A percentile compares a stretch with the other conserved stretches of the same genome.
These are phyloP conservation scores for Zea luxurians DNA, from an alignment of 176 grass and related monocot genomes.

Conservation along the genomic window DNA sequence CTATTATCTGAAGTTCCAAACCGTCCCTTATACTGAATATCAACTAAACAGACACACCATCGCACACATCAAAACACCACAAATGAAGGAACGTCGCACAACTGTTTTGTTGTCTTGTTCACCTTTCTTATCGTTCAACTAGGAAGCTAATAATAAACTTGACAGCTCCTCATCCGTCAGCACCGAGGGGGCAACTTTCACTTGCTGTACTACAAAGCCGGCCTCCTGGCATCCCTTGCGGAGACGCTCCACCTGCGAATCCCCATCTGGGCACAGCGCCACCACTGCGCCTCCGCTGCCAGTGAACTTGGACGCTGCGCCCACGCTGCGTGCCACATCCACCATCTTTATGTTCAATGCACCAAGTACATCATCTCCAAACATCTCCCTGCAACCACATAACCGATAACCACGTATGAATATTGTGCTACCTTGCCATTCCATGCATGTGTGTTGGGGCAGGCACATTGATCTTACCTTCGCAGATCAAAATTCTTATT, in stretches of 20 bases:
- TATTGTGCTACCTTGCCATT: neutral
- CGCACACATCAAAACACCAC: neutral
- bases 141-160: conserved; percentile 26
- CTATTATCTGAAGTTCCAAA: too few species aligned
- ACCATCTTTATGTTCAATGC: conserved; percentile 80
- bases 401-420: neutral
- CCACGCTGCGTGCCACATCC: conserved; percentile 60
- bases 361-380: conserved; percentile 74
- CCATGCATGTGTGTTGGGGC: neutral
- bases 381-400: conserved; percentile 60
- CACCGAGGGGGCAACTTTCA: conserved; percentile 46
- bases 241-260: conserved; percentile 47
- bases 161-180: conserved; percentile 45
- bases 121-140: conserved; percentile 10
- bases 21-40: neutral
- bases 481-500: conserved; percentile 74
- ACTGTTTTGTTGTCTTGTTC: neutral
- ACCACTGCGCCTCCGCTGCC: conserved; percentile 79
- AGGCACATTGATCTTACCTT: conserved; percentile 44
- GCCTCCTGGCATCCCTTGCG: conserved; percentile 42
- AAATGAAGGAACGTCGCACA: neutral
- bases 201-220: conserved; percentile 52
- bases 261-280: conserved; percentile 51
- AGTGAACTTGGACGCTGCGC: conserved; percentile 68
- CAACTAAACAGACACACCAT: neutral